Base-by-base conservation (phyloP, 208 protist species). In the Wallacemonas sp. region DNA sequence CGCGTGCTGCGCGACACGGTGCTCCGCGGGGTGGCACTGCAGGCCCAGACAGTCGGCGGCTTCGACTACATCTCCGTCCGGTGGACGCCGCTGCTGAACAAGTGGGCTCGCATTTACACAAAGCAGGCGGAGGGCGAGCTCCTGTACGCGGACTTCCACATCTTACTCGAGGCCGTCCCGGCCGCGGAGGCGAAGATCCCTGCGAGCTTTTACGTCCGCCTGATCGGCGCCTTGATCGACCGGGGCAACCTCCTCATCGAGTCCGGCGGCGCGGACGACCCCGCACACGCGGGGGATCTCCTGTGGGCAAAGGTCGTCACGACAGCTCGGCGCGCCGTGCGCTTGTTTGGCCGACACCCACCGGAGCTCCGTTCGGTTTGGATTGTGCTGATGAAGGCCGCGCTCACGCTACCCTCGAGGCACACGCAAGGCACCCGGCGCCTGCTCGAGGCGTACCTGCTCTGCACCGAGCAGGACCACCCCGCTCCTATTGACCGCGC, bases 51-150 rank as follows among this genome's bases (percentile, higher is more conserved):
- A 2, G 41, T 23, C 26, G 33, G 20, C n/a, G 42, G 48, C 26
- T 86, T 84, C 52, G 82, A 91, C 62, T 79, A 76, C 57, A 48
- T 81, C 38, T 76, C 79, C 0, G 69, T 92, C 52, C 79, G 76
- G 10, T 95, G 90, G 90, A 86, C 80, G 18, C 79, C 83, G 44
- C 61, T 93, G 65, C 69, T 93, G 67, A 91, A 89, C 52, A 87
- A 84, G 70, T 78, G 87, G 73, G 76, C 81, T 12, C 79, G 90
- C 20, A 78, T 91, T 66, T 95, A 95, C 66, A 74, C 74, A 11
- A 82, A 84, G 36, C 62, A 75, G 26, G 65, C 41, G 1, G 38
- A 80, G 31, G 90, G 87, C 2, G 49, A 73, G 20, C 55, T 45
- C 7, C 79, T 95, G 32, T 66, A 74, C 31, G 57, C 68, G 11